A percentile compares a stretch with the other conserved stretches of the same genome.
These are phyloP conservation scores for Candida montana DNA, from an alignment of 805 yeast species.

Conservation along the genomic window DNA sequence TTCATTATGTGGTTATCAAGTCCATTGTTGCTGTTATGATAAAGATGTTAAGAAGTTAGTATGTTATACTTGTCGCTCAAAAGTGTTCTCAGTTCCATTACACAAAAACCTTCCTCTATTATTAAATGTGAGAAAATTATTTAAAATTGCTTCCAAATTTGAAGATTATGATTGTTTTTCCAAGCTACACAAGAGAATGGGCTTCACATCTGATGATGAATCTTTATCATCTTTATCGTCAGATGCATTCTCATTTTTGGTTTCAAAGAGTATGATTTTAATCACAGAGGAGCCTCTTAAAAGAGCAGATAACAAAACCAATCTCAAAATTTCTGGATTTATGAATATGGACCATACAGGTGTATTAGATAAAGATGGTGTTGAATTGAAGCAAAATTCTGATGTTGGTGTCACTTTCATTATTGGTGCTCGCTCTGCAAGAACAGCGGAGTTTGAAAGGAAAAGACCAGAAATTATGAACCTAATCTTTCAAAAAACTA, in stretches of 20 bases:
- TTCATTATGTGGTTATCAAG: constrained; percentile 24
- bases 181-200: constrained; percentile 14
- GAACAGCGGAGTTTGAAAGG: not conserved
- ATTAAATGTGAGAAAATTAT: constrained; percentile 33
- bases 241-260: constrained; percentile 12
- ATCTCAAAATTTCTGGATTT: constrained; percentile 14
- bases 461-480: not conserved
- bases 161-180: constrained; percentile 18
- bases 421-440: not conserved
- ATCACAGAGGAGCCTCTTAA: constrained; percentile 10
- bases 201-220: constrained; percentile 11
- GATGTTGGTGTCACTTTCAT: constrained; percentile 18
- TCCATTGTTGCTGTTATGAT: constrained; percentile 34
- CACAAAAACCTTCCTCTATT: constrained; percentile 24
- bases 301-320: not conserved
- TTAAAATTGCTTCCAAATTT: constrained; percentile 22
- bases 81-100: constrained; percentile 13
- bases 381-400: not conserved
- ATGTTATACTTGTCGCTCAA: constrained; percentile 26
- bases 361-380: constrained; percentile 6
- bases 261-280: constrained; percentile 5
- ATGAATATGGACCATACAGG: constrained; percentile 23
- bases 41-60: constrained; percentile 9
- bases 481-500: constrained; percentile 9
- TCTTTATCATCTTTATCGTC: constrained; percentile 4